Evolutionary conservation across 345 rosid species (phyloP).

Genomic region (Carallia brachiata): DNA sequence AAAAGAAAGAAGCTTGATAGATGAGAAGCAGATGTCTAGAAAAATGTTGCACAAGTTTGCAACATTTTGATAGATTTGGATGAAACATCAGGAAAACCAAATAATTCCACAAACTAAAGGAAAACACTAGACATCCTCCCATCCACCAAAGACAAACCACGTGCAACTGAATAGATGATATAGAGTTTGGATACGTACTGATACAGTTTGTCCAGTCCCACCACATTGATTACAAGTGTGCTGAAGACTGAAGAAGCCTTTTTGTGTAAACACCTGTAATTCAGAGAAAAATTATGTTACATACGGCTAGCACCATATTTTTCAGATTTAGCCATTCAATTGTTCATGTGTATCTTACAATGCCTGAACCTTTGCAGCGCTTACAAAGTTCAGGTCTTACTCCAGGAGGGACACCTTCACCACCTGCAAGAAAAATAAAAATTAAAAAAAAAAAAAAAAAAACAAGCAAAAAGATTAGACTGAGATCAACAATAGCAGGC

Average conservation of each 20-base stretch:
- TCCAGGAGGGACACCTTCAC: conserved; percentile 97
- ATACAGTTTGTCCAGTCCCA: conserved; percentile 73
- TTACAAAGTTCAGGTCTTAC: conserved; percentile 83
- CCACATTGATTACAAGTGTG: conserved; percentile 70
- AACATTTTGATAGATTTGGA: no score
- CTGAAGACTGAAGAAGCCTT: conserved; percentile 70
- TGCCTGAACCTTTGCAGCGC: conserved; percentile 84
- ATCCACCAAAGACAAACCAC: background rate
- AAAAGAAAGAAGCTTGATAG: no score
- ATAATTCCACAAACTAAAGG: no score
- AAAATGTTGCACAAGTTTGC: no score
- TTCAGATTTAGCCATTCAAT: background rate
- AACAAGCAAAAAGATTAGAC: background rate
- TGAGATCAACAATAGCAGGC: background rate
- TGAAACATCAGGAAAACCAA: no score
- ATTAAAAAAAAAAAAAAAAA: background rate
- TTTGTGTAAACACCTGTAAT: conserved; percentile 52
- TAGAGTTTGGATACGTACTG: conserved; percentile 43
- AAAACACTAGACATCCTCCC: background rate
- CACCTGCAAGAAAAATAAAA: conserved; percentile 44
- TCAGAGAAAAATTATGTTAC: conserved; percentile 9
- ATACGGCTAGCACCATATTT: background rate
- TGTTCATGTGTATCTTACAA: conserved; percentile 50
- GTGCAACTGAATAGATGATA: background rate
- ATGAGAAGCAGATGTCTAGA: no score